phyloP scores from a whole-genome alignment of 129 eudicot genomes.

The Helichrysum umbraculigerum region DNA sequence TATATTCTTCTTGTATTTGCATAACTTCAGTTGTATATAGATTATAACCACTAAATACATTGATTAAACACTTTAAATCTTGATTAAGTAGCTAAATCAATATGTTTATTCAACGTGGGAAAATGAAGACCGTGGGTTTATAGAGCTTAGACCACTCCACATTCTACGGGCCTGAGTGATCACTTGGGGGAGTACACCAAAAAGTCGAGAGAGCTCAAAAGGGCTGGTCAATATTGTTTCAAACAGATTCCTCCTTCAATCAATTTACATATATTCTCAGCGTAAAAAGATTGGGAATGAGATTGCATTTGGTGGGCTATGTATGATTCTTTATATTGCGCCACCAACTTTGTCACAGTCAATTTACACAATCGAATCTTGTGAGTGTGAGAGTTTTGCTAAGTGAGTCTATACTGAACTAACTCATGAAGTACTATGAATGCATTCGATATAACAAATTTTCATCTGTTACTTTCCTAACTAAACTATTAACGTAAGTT shows the following conservation, averaged over 20 bases:
- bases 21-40: constrained; percentile 20
- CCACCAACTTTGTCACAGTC: constrained; percentile 41
- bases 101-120: constrained; percentile 39
- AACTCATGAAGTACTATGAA: neutral
- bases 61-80: neutral
- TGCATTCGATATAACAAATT: neutral
- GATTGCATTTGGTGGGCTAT: constrained; percentile 47
- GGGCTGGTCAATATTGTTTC: constrained; percentile 44
- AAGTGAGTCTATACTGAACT: constrained; percentile 4
- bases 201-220: constrained; percentile 35
- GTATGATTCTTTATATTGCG: constrained; percentile 44
- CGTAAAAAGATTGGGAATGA: constrained; percentile 45
- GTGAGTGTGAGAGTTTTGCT: constrained; percentile 20
- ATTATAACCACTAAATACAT: constrained; percentile 20
- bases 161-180: constrained; percentile 34
- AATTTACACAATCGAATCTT: constrained; percentile 28
- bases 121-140: constrained; percentile 31
- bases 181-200: constrained; percentile 29
- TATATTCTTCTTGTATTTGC: constrained; percentile 30
- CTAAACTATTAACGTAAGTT: constrained; percentile 8
- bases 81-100: constrained; percentile 28
- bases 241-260: constrained; percentile 33
- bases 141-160: constrained; percentile 27
- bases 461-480: constrained; percentile 9
- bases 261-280: constrained; percentile 44